phyloP scores from a whole-genome alignment of 306 rosid species.

The Quercus mongolica region DNA sequence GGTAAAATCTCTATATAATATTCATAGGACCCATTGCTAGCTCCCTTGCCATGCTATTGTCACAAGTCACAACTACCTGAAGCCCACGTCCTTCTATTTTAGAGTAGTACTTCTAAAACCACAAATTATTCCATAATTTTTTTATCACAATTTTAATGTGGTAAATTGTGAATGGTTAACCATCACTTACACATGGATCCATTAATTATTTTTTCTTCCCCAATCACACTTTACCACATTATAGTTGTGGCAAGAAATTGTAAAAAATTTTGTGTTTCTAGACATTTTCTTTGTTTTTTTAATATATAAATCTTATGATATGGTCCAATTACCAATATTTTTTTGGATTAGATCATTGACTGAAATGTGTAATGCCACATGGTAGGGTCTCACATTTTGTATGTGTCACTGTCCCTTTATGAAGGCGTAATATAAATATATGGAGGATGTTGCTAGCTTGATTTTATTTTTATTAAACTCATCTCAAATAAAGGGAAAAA shows the following conservation, averaged over 20 bases:
- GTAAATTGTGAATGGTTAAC: no score
- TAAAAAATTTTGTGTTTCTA: no score
- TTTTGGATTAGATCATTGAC: neutral
- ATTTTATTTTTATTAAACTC: neutral
- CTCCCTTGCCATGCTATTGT: neutral
- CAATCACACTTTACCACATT: no score
- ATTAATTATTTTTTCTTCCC: no score
- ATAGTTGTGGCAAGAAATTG: no score
- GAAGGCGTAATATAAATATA: no score
- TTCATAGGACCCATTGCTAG: neutral
- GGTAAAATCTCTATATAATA: neutral
- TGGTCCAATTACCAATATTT: slow-evolving; percentile 1
- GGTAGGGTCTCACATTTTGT: neutral
- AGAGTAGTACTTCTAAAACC: no score
- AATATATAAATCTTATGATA: neutral
- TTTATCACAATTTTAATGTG: no score
- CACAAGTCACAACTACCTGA: neutral
- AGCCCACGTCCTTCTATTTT: neutral
- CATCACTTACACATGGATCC: rapidly evolving
- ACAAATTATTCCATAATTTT: no score
- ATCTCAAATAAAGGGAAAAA: neutral
- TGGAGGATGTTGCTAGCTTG: neutral
- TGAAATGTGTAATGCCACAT: neutral
- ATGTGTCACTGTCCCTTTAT: neutral
- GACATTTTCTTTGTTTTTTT: neutral